Evolutionary conservation across 1,139 yeast species (phyloP).

Genomic region (Pichia sp.): DNA sequence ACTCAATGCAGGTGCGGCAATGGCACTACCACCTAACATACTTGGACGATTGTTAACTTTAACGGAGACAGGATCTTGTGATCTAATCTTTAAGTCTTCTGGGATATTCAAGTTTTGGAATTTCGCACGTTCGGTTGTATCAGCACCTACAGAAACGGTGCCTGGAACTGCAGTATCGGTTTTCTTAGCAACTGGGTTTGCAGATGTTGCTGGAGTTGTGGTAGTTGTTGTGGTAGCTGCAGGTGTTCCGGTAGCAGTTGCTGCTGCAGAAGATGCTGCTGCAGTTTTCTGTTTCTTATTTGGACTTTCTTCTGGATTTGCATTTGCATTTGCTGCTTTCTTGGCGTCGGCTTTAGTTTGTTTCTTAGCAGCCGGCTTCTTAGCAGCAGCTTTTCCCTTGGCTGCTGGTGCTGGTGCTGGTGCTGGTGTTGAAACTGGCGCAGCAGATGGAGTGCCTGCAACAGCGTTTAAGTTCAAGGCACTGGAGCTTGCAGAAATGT

Average conservation of each 20-base stretch:
- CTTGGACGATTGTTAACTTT: slow-evolving; percentile 70
- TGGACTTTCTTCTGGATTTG: not conserved
- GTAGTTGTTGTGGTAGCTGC: not conserved
- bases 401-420: not conserved
- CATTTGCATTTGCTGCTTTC: too few species aligned
- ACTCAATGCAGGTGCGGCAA: slow-evolving; percentile 59
- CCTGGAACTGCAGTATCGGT: too few species aligned
- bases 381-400: slow-evolving; percentile 3
- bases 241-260: slow-evolving; percentile 25
- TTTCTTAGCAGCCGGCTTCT: slow-evolving; percentile 1
- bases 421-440: not conserved
- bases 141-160: slow-evolving; percentile 12
- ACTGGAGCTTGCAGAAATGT: too few species aligned
- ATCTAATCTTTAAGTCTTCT: slow-evolving; percentile 59
- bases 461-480: slow-evolving; percentile 1
- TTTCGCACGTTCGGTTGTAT: slow-evolving; percentile 35
- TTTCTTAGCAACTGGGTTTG: too few species aligned
- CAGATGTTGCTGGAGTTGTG: too few species aligned
- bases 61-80: slow-evolving; percentile 60
- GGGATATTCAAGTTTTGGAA: slow-evolving; percentile 78
- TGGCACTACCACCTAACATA: slow-evolving; percentile 81
- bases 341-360: too few species aligned
- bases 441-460: not conserved
- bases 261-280: slow-evolving; percentile 40
- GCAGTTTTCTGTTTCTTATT: slow-evolving; percentile 15